phyloP scores from a whole-genome alignment of 2,329 filamentous ascomycete species.

The Cryphonectria naterciae region DNA sequence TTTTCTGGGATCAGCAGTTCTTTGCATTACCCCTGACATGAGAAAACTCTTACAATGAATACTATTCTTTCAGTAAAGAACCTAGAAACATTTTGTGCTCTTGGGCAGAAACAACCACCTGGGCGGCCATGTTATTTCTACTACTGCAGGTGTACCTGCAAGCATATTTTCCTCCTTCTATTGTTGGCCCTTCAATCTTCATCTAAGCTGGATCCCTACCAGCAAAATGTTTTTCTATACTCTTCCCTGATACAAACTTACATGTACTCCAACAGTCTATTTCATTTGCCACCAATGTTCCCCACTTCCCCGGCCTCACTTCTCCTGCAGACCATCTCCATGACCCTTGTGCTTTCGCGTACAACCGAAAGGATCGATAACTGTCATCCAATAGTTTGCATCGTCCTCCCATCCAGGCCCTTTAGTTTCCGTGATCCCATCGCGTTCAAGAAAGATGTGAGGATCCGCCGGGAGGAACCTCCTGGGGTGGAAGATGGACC shows the following conservation, averaged over 20 bases:
- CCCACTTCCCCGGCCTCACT: not conserved
- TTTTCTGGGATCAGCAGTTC: not conserved
- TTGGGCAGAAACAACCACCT: not conserved
- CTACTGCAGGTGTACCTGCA: not conserved
- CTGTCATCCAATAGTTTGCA: not conserved
- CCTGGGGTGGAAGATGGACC: constrained; percentile 57
- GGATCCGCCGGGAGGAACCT: constrained; percentile 53
- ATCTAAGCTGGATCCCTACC: not conserved
- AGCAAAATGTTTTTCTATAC: not conserved
- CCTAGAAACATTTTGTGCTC: not conserved
- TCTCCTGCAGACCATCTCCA: not conserved
- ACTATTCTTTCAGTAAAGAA: not conserved
- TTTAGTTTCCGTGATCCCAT: constrained; percentile 35
- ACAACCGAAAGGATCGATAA: constrained; percentile 8
- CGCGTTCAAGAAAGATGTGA: constrained; percentile 53
- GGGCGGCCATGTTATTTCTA: not conserved
- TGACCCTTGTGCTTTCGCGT: not conserved
- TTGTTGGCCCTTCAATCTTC: not conserved
- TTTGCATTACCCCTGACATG: not conserved
- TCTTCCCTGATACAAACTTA: not conserved
- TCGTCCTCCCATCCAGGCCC: not conserved
- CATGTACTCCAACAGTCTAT: not conserved
- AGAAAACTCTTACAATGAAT: not conserved
- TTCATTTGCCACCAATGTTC: too few species aligned
- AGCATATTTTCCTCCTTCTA: too few species aligned